Evolutionary conservation across 1,139 yeast genomes (phyloP), one percentile per base, ranked within the genome.

Genomic region (Candida sp.): DNA sequence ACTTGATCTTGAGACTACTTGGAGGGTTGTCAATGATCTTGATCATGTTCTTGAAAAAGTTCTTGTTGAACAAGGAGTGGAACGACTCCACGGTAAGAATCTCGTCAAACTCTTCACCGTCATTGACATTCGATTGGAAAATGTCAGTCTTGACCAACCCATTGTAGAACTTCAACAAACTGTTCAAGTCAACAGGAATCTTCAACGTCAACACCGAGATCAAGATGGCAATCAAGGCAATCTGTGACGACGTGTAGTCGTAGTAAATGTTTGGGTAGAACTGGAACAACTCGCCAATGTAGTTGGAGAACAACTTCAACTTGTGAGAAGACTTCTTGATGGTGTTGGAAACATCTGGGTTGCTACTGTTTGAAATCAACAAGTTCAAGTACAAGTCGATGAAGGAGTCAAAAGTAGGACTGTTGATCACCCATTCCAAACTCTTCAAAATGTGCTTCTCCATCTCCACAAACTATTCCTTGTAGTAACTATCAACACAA

Each of bases 391-490:
- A 77, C 49, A 86, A 66, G 60, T 86, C 91, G 53, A 86, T 71
- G 59, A 84, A 85, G 4, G 81, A 70, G 65, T 86, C 91, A 58
- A 83, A 80, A 7, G 89, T 83, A 26, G 90, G 84, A 45, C 76
- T 68, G 47, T 78, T 73, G 43, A 84, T 72, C 59, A 77, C 72
- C 89, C 89, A 85, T 50, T 77, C 73, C 52, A 84, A 69, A 6
- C 83, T 73, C 67, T 83, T 85, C 54, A 87, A 70, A 44, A 87
- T 77, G 60, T 84, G 87, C 55, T 85, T 78, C 64, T 88, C 94
- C 85, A 86, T 84, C 61, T 84, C 86, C 52, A 84, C 70, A 61
- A 88, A 86, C 50, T 84, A 74, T 52, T 78, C 75, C 57, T 82
- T 83, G 41, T 83, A 75, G 66, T 84, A 84, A 59, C 85, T 80